Conservation (phyloP, 2,329 filamentous ascomycete species). For the Colletotrichum plurivorum region DNA sequence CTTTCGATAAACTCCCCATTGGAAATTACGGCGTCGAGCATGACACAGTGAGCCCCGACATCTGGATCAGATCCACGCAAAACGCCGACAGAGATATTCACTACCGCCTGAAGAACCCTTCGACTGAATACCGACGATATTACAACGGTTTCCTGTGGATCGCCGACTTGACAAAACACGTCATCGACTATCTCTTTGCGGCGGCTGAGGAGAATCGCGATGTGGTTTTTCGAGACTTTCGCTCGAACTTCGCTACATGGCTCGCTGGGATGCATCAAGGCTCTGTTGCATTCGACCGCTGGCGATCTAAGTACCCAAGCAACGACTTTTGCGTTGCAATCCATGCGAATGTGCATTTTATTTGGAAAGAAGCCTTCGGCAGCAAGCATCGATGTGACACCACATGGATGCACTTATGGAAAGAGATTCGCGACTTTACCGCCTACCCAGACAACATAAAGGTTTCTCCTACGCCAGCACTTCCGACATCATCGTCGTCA, state of each 20-base stretch:
- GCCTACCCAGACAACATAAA: conserved; percentile 45
- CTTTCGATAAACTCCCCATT: conserved; percentile 73
- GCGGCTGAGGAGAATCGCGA: conserved; percentile 47
- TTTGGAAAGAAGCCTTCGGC: conserved; percentile 75
- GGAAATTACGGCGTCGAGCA: conserved; percentile 72
- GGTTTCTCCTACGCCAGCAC: conserved; percentile 40
- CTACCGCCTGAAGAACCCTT: conserved; percentile 73
- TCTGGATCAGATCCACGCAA: conserved; percentile 82
- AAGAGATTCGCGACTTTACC: conserved; percentile 60
- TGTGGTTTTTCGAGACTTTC: conserved; percentile 71
- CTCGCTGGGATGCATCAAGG: conserved; percentile 59
- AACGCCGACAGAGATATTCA: too few relatives aligned
- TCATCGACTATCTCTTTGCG: conserved; percentile 73
- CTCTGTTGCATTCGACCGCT: conserved; percentile 61
- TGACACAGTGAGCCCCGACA: conserved; percentile 62
- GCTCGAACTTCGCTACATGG: conserved; percentile 70
- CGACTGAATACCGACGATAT: conserved; percentile 73
- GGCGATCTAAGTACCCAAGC: conserved; percentile 64
- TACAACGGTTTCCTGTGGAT: conserved; percentile 78
- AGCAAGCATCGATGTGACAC: conserved; percentile 54
- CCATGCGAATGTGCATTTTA: conserved; percentile 71
- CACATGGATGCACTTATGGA: conserved; percentile 65
- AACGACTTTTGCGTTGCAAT: conserved; percentile 76
- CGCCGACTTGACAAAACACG: conserved; percentile 78
- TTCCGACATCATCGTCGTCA: neutral